Conservation (phyloP, 2,329 filamentous ascomycete species). For the Cladophialophora psammophila region DNA sequence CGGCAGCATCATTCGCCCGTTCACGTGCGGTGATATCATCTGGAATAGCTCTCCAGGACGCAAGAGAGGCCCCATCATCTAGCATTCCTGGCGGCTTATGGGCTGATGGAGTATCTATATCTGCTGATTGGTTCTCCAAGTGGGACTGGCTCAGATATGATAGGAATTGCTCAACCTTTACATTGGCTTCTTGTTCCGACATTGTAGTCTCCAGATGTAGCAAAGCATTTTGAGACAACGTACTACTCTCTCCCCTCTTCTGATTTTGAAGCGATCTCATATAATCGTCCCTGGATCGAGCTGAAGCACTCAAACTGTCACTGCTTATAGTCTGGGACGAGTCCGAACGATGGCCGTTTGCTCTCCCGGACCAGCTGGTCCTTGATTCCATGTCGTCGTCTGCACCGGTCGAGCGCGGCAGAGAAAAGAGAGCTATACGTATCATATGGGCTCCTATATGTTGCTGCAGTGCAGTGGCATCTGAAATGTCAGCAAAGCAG, state of each 20-base stretch:
- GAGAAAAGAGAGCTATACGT: conserved; percentile 26
- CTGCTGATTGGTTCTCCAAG: neutral
- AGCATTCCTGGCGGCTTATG: neutral
- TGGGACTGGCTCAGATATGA: neutral
- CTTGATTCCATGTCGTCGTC: conserved; percentile 22
- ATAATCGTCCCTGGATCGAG: neutral
- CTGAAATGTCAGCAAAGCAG: neutral
- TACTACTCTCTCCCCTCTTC: neutral
- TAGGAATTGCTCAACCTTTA: neutral
- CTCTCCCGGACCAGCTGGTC: neutral
- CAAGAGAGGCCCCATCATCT: neutral
- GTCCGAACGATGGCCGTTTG: neutral
- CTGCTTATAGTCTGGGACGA: neutral
- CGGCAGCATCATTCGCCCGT: conserved; percentile 39
- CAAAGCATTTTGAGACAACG: neutral
- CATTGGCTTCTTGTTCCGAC: neutral
- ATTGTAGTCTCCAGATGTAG: neutral
- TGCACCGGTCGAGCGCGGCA: conserved; percentile 17
- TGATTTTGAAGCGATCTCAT: neutral
- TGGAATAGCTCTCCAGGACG: no score
- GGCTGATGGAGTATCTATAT: neutral
- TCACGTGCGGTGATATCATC: conserved; percentile 37
- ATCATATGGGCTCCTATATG: conserved; percentile 29
- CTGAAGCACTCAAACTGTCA: neutral
- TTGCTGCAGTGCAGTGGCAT: neutral